Conservation (phyloP, 805 yeast species). For the Metschnikowia dekortorum region DNA sequence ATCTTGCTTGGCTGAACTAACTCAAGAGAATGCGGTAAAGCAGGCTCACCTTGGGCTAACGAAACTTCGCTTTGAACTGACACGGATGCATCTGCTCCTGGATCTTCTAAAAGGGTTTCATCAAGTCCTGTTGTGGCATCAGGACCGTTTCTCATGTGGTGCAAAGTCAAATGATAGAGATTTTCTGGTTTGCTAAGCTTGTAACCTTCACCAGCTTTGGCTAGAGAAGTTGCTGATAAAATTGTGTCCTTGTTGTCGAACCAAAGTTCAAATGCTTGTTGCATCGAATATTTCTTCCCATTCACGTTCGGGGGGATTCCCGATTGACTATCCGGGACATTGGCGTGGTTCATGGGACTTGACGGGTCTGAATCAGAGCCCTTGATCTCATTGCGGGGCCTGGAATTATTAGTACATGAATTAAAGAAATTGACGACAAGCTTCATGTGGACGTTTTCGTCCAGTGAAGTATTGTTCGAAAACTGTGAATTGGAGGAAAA, state of each 20-base stretch:
- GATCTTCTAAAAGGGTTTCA: neutral
- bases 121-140: constrained; percentile 2
- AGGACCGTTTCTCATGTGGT: constrained; percentile 8
- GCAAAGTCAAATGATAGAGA: constrained; percentile 36
- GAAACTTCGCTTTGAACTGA: neutral
- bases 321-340: constrained; percentile 2
- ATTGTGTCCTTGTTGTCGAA: constrained; percentile 27
- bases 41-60: neutral
- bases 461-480: neutral
- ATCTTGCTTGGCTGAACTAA: constrained; percentile 27
- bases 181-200: constrained; percentile 28
- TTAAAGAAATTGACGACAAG: neutral
- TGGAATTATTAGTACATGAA: constrained; percentile 7
- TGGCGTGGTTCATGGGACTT: neutral
- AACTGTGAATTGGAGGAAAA: neutral
- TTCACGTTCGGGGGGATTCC: constrained; percentile 35
- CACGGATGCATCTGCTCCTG: neutral
- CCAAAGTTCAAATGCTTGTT: constrained; percentile 54
- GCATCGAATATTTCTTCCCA: constrained; percentile 44
- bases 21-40: constrained; percentile 3
- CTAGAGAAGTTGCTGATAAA: constrained; percentile 11
- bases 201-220: constrained; percentile 25
- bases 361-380: constrained; percentile 5
- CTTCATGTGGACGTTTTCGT: neutral
- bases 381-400: constrained; percentile 16